Base-by-base conservation (phyloP, 1,284 basidiomycete species). In the Thelephora terrestris region DNA sequence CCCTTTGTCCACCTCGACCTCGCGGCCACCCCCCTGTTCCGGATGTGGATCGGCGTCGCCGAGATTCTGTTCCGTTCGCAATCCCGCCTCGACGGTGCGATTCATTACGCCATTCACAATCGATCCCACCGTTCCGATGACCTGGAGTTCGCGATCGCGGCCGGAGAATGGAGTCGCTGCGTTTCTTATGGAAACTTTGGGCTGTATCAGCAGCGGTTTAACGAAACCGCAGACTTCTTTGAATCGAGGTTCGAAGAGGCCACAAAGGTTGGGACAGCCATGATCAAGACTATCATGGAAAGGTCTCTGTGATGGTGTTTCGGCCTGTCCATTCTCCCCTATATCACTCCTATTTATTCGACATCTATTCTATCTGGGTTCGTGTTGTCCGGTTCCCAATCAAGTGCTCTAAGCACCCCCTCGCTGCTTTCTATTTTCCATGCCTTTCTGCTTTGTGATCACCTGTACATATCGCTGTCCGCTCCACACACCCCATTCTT, bases 31-130 rank as follows among this genome's bases (percentile, higher is more conserved):
- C 95, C 96, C 0, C 79, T 98, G 46, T 99, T 99, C 69, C 81
- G 93, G 46, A 76, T 98, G 55, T 98, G 96, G 88, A 89, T 99
- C 49, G 96, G 95, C 37, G 92, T 98, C 7, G 92, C 93, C 4
- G 94, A 99, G 64, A 91, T 96, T 68, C 77, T 99, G 17, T 99
- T 98, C 71, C 77, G 86, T 46, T 76, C 76, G 0, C 70, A 71
- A 14, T 58, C 68, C 2, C 73, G 86, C 10, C 69, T 95, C 24
- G 74, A 83, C 52, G 67, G 71, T 3, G 86, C 91, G 0, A 75
- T 96, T 46, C 68, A 83, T 52, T 88, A 91, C 0, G 90, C 88
- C 0, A 64, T 93, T 21, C 69, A 79, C 51, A 87, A 95, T 57
- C 76, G 78, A n/a, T 80, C 82, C 58, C 91, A 96, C 62, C 75